These are phyloP conservation scores for Pseudozyma hubeiensis DNA, from an alignment of 1,284 basidiomycete species.

Conservation along the genomic window DNA sequence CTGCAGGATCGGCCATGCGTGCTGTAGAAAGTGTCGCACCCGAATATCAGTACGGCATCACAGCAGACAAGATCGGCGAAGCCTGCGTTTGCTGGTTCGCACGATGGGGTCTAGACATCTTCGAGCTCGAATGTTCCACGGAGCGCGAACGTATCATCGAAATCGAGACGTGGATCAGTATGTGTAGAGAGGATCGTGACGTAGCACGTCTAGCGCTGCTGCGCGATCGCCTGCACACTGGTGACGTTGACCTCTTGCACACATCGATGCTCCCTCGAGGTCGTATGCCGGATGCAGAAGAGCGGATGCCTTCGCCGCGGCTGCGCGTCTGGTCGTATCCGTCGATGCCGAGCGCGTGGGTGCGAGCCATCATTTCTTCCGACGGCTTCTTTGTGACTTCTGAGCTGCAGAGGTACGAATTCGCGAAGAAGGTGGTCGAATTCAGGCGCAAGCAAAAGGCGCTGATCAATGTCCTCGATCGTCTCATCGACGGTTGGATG, in stretches of 20 bases:
- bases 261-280: conserved; percentile 49
- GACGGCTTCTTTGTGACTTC: conserved; percentile 83
- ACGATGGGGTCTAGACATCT: conserved; percentile 84
- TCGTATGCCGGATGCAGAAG: conserved; percentile 42
- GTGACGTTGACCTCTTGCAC: conserved; percentile 47
- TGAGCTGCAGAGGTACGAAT: conserved; percentile 83
- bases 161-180: conserved; percentile 39
- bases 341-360: conserved; percentile 77
- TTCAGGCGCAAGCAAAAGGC: conserved; percentile 73
- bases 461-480: conserved; percentile 38
- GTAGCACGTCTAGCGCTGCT: conserved; percentile 24
- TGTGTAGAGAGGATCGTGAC: conserved; percentile 34
- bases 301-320: conserved; percentile 66
- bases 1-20: neutral
- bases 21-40: conserved; percentile 2
- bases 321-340: conserved; percentile 72
- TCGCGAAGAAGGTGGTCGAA: conserved; percentile 82
- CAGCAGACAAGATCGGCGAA: conserved; percentile 90
- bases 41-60: conserved; percentile 72
- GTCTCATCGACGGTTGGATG: conserved; percentile 40
- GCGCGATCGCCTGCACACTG: conserved; percentile 38
- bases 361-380: conserved; percentile 79
- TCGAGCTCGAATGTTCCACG: conserved; percentile 75
- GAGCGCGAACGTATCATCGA: conserved; percentile 45
- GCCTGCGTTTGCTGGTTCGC: conserved; percentile 87